Evolutionary conservation across 768 basidiomycete genomes (phyloP), one percentile per base, ranked within the genome.

Genomic region (Boletales sp.): DNA sequence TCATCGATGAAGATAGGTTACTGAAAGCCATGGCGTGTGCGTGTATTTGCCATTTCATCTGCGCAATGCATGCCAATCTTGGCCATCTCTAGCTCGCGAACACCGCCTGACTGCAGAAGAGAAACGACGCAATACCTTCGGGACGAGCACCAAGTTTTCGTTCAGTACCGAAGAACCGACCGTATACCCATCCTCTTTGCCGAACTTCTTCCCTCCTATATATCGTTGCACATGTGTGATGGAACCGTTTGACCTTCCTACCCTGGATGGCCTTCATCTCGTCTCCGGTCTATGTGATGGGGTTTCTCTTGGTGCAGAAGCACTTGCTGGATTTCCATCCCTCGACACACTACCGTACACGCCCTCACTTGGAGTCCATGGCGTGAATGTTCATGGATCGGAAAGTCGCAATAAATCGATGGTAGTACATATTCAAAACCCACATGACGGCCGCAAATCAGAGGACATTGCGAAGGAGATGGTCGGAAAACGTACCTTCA

Each of bases 321-420:
- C 94, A 7, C 76, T 98, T 7, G 93, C 96, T 1, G 96, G 96
- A 10, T 99, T 99, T 79, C 95, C 96, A 0, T 95, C 96, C 2
- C 78, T 98, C 30, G 81, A 94, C 53, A 96, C 94, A 0, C 76
- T 98, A 8, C 90, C 89, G 0, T 80, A 92, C 61, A 82, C 79
- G 0, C 83, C 87, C 11, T 71, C 74, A 19, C 74, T 98, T 19
- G 93, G 86, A 14, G 79, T 82, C 68, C 95, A 98, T 61, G 83
- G 86, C 18, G 94, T 98, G 58, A 96, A 94, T 63, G 85, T 98
- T 12, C 95, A 98, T 66, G 90, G 91, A 47, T 73, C 83, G 1
- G 94, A 96, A 64, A 90, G 84, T 56, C 79, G 86, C 34, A 95
- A 95, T 72, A 91, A 94, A 69, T 94, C 91, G 2, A 94, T 99